Evolutionary conservation across 768 basidiomycete genomes (phyloP).

Genomic region (Leucosporidium creatinivorum): DNA sequence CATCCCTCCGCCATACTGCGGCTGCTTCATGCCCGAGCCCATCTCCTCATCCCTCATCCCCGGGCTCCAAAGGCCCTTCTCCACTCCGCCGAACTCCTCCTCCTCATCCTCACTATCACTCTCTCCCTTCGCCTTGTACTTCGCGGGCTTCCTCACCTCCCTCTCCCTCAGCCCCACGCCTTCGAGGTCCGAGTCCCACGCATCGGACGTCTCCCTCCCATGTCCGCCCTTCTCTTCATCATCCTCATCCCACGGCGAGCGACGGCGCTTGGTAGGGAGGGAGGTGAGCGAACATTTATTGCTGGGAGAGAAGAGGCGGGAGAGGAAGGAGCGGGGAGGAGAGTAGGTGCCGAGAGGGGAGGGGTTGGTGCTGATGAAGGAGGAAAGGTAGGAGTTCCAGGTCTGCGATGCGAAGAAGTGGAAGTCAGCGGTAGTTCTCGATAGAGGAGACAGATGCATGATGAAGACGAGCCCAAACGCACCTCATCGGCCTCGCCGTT

Average conservation of each 20-base stretch:
- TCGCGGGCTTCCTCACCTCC: conserved; percentile 10
- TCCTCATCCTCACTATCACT: not conserved
- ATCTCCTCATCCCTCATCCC: too few relatives aligned
- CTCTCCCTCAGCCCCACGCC: conserved; percentile 29
- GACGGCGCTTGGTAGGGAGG: not conserved
- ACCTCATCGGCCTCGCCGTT: conserved; percentile 20
- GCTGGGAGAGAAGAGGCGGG: not conserved
- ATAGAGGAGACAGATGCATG: too few relatives aligned
- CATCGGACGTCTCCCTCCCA: not conserved
- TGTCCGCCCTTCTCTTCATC: not conserved
- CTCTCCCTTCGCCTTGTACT: not conserved
- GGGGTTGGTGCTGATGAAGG: not conserved
- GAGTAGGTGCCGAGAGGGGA: conserved; percentile 4
- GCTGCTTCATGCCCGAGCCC: too few relatives aligned
- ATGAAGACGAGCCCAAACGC: too few relatives aligned
- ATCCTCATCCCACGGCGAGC: not conserved
- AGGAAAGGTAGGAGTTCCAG: conserved; percentile 25
- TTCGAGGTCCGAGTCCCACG: conserved; percentile 7
- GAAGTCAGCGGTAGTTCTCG: too few relatives aligned
- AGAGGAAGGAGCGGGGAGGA: not conserved
- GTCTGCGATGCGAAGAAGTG: not conserved
- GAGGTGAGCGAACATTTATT: not conserved
- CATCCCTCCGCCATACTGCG: too few relatives aligned
- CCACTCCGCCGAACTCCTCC: too few relatives aligned
- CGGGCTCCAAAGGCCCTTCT: too few relatives aligned